Conservation (phyloP, 352 stramenopile genomes). For the Bremia lactucae region DNA sequence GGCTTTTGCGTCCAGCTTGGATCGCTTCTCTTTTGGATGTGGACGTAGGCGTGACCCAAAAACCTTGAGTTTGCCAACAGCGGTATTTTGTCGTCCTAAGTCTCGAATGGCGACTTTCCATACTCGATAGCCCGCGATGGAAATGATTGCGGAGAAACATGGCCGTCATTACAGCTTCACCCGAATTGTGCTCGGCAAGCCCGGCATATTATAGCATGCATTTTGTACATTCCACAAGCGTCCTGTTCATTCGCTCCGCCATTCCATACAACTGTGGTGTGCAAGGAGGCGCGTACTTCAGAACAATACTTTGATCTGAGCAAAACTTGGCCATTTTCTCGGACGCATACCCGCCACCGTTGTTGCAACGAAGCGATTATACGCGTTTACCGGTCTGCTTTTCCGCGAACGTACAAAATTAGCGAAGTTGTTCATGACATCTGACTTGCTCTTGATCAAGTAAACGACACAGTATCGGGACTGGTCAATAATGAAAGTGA, state of each 20-base stretch:
- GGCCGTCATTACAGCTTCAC: neutral
- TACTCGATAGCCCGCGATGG: neutral
- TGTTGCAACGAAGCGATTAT: too few species aligned
- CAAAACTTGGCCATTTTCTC: neutral
- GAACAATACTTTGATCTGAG: neutral
- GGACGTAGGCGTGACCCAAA: neutral
- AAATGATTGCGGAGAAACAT: neutral
- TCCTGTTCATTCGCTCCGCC: neutral
- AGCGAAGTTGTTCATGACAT: too few species aligned
- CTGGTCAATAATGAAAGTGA: too few species aligned
- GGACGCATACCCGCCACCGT: neutral
- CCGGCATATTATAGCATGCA: neutral
- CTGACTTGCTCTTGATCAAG: too few species aligned
- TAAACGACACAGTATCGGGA: too few species aligned
- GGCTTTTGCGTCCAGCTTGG: neutral
- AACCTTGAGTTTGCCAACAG: neutral
- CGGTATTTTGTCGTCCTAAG: neutral
- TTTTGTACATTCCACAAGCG: neutral
- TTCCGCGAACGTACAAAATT: too few species aligned
- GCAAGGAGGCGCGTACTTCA: neutral
- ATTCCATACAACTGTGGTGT: neutral
- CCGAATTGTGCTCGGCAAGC: neutral
- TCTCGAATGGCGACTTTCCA: neutral
- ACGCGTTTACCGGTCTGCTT: too few species aligned
- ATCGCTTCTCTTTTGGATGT: neutral